Evolutionary conservation across 805 yeast species (phyloP).

Genomic region (Cyberlindnera lachancei): DNA sequence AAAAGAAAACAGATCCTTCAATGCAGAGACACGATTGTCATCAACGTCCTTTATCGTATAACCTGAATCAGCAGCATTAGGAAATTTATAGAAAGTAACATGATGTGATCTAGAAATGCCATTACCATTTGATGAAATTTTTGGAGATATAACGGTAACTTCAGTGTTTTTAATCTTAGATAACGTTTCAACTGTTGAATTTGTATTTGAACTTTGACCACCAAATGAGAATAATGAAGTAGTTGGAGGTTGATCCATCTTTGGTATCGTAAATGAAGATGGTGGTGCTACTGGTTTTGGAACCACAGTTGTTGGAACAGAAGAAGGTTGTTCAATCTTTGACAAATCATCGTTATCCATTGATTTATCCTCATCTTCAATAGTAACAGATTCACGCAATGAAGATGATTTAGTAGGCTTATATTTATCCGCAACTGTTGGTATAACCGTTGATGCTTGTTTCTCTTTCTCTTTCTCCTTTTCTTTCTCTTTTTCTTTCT

Average conservation of each 20-base stretch:
- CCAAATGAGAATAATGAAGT: too few relatives aligned
- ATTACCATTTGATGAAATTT: too few relatives aligned
- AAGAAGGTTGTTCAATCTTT: too few relatives aligned
- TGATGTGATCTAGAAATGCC: too few relatives aligned
- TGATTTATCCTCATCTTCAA: conserved; percentile 7
- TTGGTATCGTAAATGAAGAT: conserved; percentile 1
- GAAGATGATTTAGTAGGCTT: conserved; percentile 33
- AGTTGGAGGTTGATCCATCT: not conserved
- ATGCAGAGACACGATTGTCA: conserved; percentile 11
- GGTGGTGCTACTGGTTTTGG: not conserved
- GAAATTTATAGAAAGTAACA: too few relatives aligned
- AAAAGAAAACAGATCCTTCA: conserved; percentile 9
- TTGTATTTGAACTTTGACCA: too few relatives aligned
- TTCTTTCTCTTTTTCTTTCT: not conserved
- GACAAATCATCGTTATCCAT: conserved; percentile 5
- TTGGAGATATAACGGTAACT: too few relatives aligned
- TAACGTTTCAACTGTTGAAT: too few relatives aligned
- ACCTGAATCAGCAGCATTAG: conserved; percentile 12
- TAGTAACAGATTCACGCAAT: conserved; percentile 25
- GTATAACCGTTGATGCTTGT: not conserved
- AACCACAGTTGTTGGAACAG: not conserved
- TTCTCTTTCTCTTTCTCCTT: not conserved
- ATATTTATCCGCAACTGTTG: conserved; percentile 17
- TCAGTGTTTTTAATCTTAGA: too few relatives aligned
- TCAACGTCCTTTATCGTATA: conserved; percentile 13